Percentiles rank a stretch among this genome's conserved stretches.
Evolutionary conservation across 106 monocot species (phyloP).

Genomic region (Apostasia ramifera): DNA sequence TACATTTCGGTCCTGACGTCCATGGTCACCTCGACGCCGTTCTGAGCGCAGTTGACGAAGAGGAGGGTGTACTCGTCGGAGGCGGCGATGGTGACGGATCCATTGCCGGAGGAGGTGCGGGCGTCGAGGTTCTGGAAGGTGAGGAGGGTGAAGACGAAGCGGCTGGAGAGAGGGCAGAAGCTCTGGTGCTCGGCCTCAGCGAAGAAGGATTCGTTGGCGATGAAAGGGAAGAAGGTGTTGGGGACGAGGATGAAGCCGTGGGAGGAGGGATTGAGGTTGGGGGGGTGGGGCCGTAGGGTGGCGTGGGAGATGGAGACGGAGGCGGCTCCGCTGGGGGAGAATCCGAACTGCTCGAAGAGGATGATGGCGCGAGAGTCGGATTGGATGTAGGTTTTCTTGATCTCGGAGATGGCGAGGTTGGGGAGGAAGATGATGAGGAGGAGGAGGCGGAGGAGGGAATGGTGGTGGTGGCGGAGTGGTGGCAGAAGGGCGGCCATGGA

Average conservation of each 20-base stretch:
- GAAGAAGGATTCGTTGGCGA: conserved; percentile 22
- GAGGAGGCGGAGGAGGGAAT: neutral
- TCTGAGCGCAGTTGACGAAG: conserved; percentile 21
- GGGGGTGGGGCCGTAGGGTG: conserved; percentile 10
- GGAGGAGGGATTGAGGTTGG: conserved; percentile 4
- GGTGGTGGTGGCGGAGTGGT: neutral
- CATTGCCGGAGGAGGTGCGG: neutral
- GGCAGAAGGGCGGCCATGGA: neutral
- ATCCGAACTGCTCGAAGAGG: conserved; percentile 58
- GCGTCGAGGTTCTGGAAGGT: conserved; percentile 16
- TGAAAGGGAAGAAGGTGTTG: neutral
- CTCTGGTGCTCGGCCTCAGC: neutral
- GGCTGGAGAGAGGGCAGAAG: conserved; percentile 30
- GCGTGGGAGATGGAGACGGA: conserved; percentile 16
- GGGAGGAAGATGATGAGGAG: neutral
- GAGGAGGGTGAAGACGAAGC: conserved; percentile 14
- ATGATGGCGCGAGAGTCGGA: conserved; percentile 23
- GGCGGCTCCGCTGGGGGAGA: conserved; percentile 16
- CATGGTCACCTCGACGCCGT: conserved; percentile 23
- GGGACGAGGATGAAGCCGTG: conserved; percentile 40
- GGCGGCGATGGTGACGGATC: conserved; percentile 5
- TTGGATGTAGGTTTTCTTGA: conserved; percentile 23
- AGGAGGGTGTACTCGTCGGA: conserved; percentile 42
- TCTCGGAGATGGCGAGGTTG: conserved; percentile 18
- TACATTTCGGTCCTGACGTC: conserved; percentile 47